Conservation (phyloP, 1,284 basidiomycete genomes). For the Sphagnurus paluster region DNA sequence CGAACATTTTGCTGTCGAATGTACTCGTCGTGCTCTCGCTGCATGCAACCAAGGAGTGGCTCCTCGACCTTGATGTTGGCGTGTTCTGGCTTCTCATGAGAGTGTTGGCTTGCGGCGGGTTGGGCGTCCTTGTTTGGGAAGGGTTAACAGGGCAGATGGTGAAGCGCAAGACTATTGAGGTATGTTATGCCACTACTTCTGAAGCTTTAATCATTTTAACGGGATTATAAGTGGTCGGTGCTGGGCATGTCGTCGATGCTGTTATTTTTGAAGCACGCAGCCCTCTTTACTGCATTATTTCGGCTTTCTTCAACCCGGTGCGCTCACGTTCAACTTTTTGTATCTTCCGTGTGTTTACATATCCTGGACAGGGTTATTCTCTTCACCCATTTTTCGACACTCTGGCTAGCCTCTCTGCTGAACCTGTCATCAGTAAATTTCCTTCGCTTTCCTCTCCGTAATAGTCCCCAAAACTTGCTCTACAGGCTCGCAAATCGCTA, state of each 20-base stretch:
- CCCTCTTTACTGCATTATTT: slow-evolving; percentile 62
- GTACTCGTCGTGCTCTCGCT: slow-evolving; percentile 61
- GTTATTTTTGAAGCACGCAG: slow-evolving; percentile 65
- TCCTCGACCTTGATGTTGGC: slow-evolving; percentile 63
- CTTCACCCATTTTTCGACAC: slow-evolving; percentile 64
- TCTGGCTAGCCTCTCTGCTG: slow-evolving; percentile 59
- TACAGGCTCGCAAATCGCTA: slow-evolving; percentile 46
- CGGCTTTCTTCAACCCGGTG: slow-evolving; percentile 66
- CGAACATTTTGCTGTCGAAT: slow-evolving; percentile 58
- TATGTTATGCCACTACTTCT: slow-evolving; percentile 38
- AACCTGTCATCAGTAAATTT: slow-evolving; percentile 46
- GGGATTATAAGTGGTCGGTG: slow-evolving; percentile 59
- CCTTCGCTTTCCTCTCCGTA: neutral
- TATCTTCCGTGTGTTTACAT: neutral
- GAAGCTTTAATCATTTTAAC: neutral
- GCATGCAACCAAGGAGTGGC: slow-evolving; percentile 62
- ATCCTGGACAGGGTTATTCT: slow-evolving; percentile 52
- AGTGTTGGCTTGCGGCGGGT: slow-evolving; percentile 62
- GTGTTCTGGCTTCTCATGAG: slow-evolving; percentile 75
- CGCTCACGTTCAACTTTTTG: slow-evolving; percentile 16
- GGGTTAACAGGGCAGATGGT: slow-evolving; percentile 49
- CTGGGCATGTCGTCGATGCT: slow-evolving; percentile 65
- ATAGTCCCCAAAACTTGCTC: neutral
- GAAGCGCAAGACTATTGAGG: slow-evolving; percentile 59
- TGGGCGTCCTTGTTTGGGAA: slow-evolving; percentile 62